phyloP scores from a whole-genome alignment of 129 eudicot species.

The Flaveria sonorensis region DNA sequence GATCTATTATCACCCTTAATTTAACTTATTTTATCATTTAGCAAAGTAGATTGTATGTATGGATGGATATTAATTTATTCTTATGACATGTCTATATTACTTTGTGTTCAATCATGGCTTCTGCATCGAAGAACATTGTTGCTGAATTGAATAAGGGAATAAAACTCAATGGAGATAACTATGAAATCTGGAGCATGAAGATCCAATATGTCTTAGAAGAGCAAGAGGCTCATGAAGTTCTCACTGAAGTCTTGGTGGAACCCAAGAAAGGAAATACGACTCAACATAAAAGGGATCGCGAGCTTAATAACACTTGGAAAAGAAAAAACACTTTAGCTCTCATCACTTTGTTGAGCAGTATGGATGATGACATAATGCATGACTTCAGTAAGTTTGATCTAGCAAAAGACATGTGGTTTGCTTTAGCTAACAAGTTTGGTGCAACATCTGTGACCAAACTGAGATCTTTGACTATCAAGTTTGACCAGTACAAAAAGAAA shows the following conservation, averaged over 20 bases:
- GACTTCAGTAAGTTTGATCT: background rate
- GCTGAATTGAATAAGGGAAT: too few relatives aligned
- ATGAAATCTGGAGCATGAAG: too few relatives aligned
- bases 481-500: background rate
- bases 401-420: background rate
- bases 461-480: background rate
- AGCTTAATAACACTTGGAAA: background rate
- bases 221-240: too few relatives aligned
- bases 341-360: background rate
- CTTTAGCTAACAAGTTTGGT: background rate
- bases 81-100: background rate
- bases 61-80: too few relatives aligned
- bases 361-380: background rate
- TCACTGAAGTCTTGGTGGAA: too few relatives aligned
- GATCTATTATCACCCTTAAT: too few relatives aligned
- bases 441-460: background rate
- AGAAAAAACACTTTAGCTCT: background rate
- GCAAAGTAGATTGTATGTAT: too few relatives aligned
- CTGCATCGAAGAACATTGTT: too few relatives aligned
- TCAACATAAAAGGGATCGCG: background rate
- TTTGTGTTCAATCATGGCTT: conserved; percentile 12
- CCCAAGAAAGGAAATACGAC: background rate
- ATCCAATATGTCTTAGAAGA: too few relatives aligned
- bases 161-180: too few relatives aligned
- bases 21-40: too few relatives aligned